Conservation (phyloP, 345 rosid species). For the Acer saccharum region DNA sequence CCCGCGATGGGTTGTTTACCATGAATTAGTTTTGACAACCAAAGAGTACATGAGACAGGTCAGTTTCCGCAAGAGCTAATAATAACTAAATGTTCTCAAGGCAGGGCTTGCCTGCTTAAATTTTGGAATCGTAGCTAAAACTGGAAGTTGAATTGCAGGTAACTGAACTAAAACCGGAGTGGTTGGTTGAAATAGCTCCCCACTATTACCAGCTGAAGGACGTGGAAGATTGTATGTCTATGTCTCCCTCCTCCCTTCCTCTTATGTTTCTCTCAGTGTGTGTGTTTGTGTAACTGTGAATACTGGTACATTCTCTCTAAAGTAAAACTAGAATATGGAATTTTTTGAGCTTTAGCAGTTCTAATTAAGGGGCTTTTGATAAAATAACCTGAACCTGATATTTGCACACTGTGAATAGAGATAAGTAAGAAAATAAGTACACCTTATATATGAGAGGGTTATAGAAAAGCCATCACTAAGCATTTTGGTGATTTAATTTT, state of each 20-base stretch:
- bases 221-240: conserved; percentile 80
- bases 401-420: background rate
- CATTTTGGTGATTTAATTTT: background rate
- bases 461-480: background rate
- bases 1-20: conserved; percentile 94
- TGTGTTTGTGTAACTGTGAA: background rate
- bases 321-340: conserved; percentile 4
- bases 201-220: conserved; percentile 95
- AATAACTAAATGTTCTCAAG: background rate
- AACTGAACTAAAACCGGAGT: conserved; percentile 94
- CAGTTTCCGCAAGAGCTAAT: conserved; percentile 11
- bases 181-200: conserved; percentile 98
- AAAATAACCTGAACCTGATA: background rate
- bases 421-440: background rate
- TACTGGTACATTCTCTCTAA: background rate
- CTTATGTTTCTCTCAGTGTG: background rate
- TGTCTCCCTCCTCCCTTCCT: conserved; percentile 26
- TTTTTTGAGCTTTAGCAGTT: background rate
- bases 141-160: conserved; percentile 55
- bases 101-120: background rate
- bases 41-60: conserved; percentile 96
- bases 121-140: conserved; percentile 19
- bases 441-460: background rate
- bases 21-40: conserved; percentile 87
- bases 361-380: background rate